Evolutionary conservation across 768 basidiomycete species (phyloP), one percentile per base, ranked within the genome.

Genomic region (Mycena rebaudengoi): DNA sequence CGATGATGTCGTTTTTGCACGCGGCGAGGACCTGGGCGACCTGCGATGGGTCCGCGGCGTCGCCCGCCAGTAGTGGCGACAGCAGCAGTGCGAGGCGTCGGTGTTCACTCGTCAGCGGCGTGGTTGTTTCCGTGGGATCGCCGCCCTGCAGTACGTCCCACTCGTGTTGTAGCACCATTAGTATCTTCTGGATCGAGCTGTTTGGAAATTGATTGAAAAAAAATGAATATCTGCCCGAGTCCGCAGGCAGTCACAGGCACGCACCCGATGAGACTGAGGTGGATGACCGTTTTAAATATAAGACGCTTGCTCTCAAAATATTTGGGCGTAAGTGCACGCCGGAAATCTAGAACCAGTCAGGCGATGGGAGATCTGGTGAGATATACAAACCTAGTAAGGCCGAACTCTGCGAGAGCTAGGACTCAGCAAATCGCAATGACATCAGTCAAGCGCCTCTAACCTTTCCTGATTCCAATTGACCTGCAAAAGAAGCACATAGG

Each of bases 261-360:
- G 10, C 25, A 82, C 82, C 81, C 70, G 56, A 85, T 82, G 70
- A 85, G 74, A 60, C 85, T 85, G 45, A 85, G 78, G 65, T 85
- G 84, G 28, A 85, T 79, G 67, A 85, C 78, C 23, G 80, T 75
- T 55, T 77, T 80, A 83, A 84, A 85, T 11, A 82, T 74, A 0
- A 76, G 69, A 29, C 76, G 72, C 57, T 85, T 83, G 32, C 67
- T 76, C 23, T 73, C 75, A 45, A 85, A 85, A 59, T 81, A 77
- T 21, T 71, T 70, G 0, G 84, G 84, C 39, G 80, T 78, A 62
- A 84, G 83, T 0, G 80, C 77, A 13, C 85, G 71, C 68, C 84
- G 83, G 62, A 85, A 85, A 65, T 85, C 83, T 84, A 26, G 20
- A 16, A 40, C 20, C 32, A 11, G 20, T 45, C 40, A 21, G 16